Percentiles rank a stretch among this genome's conserved stretches.
phyloP scores from a whole-genome alignment of 2,329 filamentous ascomycete species.

The Clarireedia monteithiana region DNA sequence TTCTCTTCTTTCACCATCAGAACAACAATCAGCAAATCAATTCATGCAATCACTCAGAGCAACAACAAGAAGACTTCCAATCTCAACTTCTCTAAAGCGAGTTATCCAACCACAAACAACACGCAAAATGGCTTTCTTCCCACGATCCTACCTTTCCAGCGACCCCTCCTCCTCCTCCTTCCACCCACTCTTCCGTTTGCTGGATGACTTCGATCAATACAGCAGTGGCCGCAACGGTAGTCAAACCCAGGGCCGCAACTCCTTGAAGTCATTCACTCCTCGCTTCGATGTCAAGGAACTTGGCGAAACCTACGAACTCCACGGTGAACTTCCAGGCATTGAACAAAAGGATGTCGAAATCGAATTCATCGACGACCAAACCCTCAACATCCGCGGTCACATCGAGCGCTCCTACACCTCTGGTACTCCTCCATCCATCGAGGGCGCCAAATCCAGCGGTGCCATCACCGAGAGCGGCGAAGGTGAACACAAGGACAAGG shows the following conservation, averaged over 20 bases:
- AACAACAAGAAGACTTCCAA: slow-evolving; percentile 8
- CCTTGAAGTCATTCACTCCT: slow-evolving; percentile 52
- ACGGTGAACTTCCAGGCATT: slow-evolving; percentile 72
- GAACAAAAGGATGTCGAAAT: slow-evolving; percentile 67
- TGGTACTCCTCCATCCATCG: slow-evolving; percentile 37
- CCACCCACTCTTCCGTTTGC: slow-evolving; percentile 54
- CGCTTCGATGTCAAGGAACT: slow-evolving; percentile 74
- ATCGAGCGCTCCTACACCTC: slow-evolving; percentile 55
- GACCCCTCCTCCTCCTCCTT: slow-evolving; percentile 37
- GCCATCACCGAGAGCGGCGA: slow-evolving; percentile 41
- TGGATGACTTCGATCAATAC: slow-evolving; percentile 56
- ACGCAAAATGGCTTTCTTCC: slow-evolving; percentile 53
- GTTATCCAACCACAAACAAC: slow-evolving; percentile 21
- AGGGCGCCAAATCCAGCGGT: slow-evolving; percentile 31
- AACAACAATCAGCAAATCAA: slow-evolving; percentile 9
- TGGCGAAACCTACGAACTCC: slow-evolving; percentile 61
- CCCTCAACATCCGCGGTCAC: slow-evolving; percentile 61
- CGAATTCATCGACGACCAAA: slow-evolving; percentile 72
- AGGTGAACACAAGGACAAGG: slow-evolving; percentile 28
- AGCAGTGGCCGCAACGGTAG: slow-evolving; percentile 20
- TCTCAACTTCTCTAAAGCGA: slow-evolving; percentile 8
- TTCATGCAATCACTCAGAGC: slow-evolving; percentile 7
- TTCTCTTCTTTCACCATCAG: slow-evolving; percentile 5
- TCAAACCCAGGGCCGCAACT: slow-evolving; percentile 14
- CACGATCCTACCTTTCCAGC: slow-evolving; percentile 36